Evolutionary conservation across 441 rosid genomes (phyloP).

Genomic region (Corymbia citriodora): DNA sequence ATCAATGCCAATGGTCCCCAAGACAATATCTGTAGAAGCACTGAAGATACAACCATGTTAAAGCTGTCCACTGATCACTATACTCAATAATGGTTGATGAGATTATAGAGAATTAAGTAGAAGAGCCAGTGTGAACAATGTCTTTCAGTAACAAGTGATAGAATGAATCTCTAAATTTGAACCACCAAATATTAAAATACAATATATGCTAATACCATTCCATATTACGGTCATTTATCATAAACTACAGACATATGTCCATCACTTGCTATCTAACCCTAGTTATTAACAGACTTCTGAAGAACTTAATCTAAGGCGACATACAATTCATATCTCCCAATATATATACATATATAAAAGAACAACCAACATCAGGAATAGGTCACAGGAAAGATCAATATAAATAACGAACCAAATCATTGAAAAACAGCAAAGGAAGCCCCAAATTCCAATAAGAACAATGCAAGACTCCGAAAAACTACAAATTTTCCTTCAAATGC

Average conservation of each 20-base stretch:
- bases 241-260: neutral
- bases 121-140: neutral
- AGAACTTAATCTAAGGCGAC: neutral
- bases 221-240: neutral
- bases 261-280: neutral
- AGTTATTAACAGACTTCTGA: neutral
- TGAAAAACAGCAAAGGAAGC: neutral
- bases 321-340: neutral
- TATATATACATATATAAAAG: neutral
- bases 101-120: neutral
- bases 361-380: neutral
- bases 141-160: neutral
- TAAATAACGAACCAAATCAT: neutral
- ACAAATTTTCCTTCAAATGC: neutral
- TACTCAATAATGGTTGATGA: neutral
- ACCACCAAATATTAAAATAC: neutral
- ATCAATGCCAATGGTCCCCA: constrained; percentile 66
- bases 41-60: constrained; percentile 25
- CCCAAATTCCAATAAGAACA: neutral
- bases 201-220: neutral
- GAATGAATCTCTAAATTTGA: neutral
- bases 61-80: neutral
- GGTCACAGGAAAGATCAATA: neutral
- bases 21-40: constrained; percentile 58
- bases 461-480: neutral